A percentile compares a stretch with the other conserved stretches of the same genome.
phyloP scores from a whole-genome alignment of 257 asterid species.

The Nicotiana attenuata region DNA sequence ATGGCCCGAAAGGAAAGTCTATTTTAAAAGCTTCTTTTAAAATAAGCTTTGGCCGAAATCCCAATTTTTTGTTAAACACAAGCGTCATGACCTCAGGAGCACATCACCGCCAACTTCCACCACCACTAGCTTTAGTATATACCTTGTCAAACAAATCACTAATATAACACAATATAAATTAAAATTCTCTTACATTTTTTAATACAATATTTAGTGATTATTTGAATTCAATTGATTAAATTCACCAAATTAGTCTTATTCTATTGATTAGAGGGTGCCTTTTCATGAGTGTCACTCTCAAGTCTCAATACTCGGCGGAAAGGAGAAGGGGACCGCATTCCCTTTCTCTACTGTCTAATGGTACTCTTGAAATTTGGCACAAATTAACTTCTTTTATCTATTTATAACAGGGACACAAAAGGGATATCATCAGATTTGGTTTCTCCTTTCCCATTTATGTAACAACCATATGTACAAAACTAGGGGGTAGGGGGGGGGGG shows the following conservation, averaged over 20 bases:
- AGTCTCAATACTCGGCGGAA: background rate
- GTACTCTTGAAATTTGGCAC: background rate
- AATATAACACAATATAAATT: too few relatives aligned
- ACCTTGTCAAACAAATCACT: too few relatives aligned
- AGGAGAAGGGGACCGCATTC: background rate
- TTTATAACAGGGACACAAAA: background rate
- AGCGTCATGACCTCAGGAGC: too few relatives aligned
- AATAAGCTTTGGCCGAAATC: too few relatives aligned
- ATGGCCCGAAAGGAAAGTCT: too few relatives aligned
- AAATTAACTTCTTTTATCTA: background rate
- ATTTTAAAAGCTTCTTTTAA: too few relatives aligned
- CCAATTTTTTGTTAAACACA: too few relatives aligned
- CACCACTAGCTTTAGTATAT: too few relatives aligned
- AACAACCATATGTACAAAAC: background rate
- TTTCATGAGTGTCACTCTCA: background rate
- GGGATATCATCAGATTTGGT: background rate
- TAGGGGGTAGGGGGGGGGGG: background rate
- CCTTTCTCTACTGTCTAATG: background rate
- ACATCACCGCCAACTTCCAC: too few relatives aligned
- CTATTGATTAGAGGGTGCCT: background rate
- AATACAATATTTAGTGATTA: too few relatives aligned
- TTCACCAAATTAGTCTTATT: background rate
- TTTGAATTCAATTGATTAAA: background rate
- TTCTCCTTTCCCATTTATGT: background rate
- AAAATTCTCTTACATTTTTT: too few relatives aligned